A percentile compares a stretch with the other conserved stretches of the same genome.
Conservation (phyloP, 129 eudicot genomes). For the Flaveria brownii region DNA sequence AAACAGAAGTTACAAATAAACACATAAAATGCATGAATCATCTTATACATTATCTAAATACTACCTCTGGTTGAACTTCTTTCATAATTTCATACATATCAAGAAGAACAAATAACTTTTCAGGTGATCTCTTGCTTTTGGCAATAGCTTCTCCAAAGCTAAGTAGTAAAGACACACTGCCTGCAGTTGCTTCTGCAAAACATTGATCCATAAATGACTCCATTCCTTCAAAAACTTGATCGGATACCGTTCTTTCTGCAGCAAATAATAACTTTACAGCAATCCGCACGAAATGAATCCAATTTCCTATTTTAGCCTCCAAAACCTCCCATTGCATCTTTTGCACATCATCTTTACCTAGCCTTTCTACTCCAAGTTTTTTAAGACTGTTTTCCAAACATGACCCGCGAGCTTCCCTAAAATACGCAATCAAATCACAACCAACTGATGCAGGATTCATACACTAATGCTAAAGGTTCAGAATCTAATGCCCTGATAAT, state of each 20-base stretch:
- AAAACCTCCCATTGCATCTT: slow-evolving; percentile 94
- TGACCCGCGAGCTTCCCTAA: slow-evolving; percentile 72
- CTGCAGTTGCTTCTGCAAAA: slow-evolving; percentile 71
- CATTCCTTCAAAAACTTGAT: slow-evolving; percentile 67
- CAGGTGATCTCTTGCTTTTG: slow-evolving; percentile 89
- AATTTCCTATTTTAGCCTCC: slow-evolving; percentile 93
- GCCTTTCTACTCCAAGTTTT: slow-evolving; percentile 88
- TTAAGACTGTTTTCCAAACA: slow-evolving; percentile 70
- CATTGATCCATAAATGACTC: slow-evolving; percentile 71
- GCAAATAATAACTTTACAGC: slow-evolving; percentile 79
- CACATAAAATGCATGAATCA: neutral
- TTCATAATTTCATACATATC: slow-evolving; percentile 98
- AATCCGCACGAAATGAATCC: slow-evolving; percentile 89
- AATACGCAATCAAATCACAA: slow-evolving; percentile 15
- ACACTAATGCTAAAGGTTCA: neutral
- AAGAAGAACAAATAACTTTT: slow-evolving; percentile 85
- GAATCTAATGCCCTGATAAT: no score
- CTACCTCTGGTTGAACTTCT: slow-evolving; percentile 89
- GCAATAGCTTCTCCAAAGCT: slow-evolving; percentile 98
- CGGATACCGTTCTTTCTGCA: slow-evolving; percentile 78
- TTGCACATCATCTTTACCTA: slow-evolving; percentile 89
- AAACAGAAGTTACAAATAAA: neutral
- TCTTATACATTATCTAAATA: neutral
- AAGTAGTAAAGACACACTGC: slow-evolving; percentile 63
- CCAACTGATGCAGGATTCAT: neutral